A percentile compares a stretch with the other conserved stretches of the same genome.
Evolutionary conservation across 495 filamentous ascomycete species (phyloP).

Genomic region (Penicillium antarcticum): DNA sequence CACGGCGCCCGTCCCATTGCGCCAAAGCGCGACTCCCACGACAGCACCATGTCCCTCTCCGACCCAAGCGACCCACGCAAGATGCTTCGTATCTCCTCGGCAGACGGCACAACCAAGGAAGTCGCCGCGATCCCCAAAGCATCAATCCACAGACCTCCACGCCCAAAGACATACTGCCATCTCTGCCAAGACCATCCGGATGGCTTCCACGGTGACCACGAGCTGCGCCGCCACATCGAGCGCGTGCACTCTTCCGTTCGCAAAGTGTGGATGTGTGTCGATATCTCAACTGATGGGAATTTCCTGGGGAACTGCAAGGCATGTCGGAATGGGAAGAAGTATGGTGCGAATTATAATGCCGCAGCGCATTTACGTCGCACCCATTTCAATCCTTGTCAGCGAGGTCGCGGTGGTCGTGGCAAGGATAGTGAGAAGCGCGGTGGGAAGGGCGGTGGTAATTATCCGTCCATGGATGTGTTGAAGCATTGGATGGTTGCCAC

Average conservation of each 20-base stretch:
- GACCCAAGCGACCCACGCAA: constrained; percentile 35
- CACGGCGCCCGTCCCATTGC: constrained; percentile 43
- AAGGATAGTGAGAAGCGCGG: constrained; percentile 64
- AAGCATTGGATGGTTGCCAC: constrained; percentile 82
- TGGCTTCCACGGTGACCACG: constrained; percentile 92
- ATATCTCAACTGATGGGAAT: constrained; percentile 54
- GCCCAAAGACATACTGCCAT: constrained; percentile 71
- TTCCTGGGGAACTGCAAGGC: constrained; percentile 86
- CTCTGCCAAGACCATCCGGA: constrained; percentile 74
- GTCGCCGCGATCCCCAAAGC: constrained; percentile 65
- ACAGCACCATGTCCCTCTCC: constrained; percentile 15
- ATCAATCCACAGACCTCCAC: constrained; percentile 71
- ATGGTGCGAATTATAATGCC: constrained; percentile 93
- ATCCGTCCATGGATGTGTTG: constrained; percentile 75
- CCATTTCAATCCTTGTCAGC: constrained; percentile 72
- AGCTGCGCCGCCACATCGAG: constrained; percentile 81
- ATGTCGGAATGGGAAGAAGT: constrained; percentile 72
- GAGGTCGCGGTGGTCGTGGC: constrained; percentile 51
- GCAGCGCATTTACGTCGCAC: constrained; percentile 86
- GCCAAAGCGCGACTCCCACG: constrained; percentile 36
- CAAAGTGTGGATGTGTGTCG: constrained; percentile 80
- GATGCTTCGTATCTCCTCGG: constrained; percentile 55
- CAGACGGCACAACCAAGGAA: constrained; percentile 57
- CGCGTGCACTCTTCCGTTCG: constrained; percentile 71
- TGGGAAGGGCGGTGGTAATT: constrained; percentile 80